Base-by-base conservation (phyloP, 257 asterid genomes). In the Striga asiatica region DNA sequence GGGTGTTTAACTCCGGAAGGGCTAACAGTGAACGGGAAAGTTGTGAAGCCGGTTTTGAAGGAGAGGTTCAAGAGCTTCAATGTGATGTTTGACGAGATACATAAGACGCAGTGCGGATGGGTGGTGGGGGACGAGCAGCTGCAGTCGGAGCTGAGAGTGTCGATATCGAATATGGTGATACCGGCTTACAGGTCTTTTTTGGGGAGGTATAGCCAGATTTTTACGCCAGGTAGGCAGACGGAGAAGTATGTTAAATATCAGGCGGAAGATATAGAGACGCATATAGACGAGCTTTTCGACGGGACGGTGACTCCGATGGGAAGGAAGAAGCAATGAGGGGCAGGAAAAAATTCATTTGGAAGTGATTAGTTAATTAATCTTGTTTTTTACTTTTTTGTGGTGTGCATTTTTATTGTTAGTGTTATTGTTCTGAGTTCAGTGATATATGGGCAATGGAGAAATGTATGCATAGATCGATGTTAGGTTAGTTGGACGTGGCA, bases 181-280 rank as follows among this genome's bases (percentile, higher is more conserved):
- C 98, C 98, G 8, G 98, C 98, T 0, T 89, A 89, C 65, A 68
- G 98, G 21, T 89, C 98, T 7, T 89, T 86, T 56, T 22, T 89
- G 38, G 83, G 84, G 0, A 80, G 98, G 81, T 89, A 74, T 52
- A 76, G 94, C 35, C 94, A 80, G 60, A 54, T 66, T 1, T 78
- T 89, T 58, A 81, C 96, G 9, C 76, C 95, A 8, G 94, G 96
- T 55, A 72, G 98, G 61, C 98, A 89, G 47, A 81, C 95, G 2
- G 96, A 86, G 81, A 89, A 89, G 71, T 86, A 89, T 58, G 81
- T 89, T 1, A 89, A 89, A 77, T 83, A 50, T 25, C 94, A 87
- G 68, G 64, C 95, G 2, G 98, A 89, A 28, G 96, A 89, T 19
- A 71, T 89, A 0, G 98, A 89, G 64, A 58, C 85, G 1, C 45